These are phyloP conservation scores for Plasmodium fragile DNA, from an alignment of 169 alveolate genomes.

Conservation along the genomic window DNA sequence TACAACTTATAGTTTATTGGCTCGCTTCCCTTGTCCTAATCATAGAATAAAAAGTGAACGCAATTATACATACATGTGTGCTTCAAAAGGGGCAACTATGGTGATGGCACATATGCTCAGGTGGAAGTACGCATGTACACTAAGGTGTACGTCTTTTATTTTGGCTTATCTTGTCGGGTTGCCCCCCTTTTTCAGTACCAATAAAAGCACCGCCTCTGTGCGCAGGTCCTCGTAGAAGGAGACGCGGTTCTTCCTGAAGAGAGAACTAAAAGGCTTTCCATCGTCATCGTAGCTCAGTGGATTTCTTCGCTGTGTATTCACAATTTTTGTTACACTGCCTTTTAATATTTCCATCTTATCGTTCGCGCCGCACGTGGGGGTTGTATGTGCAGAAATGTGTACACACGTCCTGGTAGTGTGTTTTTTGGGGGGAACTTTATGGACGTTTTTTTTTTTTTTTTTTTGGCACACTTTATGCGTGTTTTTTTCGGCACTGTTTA, in stretches of 20 bases:
- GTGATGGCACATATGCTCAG: not conserved
- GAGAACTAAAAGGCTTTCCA: constrained; percentile 11
- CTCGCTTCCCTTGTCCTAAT: constrained; percentile 55
- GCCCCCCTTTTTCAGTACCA: constrained; percentile 18
- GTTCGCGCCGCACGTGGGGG: not conserved
- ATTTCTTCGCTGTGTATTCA: constrained; percentile 5
- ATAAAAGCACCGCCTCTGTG: constrained; percentile 65
- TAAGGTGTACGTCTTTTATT: not conserved
- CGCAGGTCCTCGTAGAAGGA: constrained; percentile 44
- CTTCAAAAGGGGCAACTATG: not conserved
- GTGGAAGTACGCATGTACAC: not conserved
- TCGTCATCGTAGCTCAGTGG: not conserved
- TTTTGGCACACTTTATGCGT: not conserved
- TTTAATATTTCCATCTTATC: constrained; percentile 38
- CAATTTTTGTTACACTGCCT: constrained; percentile 8
- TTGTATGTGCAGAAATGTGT: not conserved
- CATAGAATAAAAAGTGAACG: not conserved
- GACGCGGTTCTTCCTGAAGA: constrained; percentile 34
- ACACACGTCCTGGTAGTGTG: not conserved
- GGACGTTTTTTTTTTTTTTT: not conserved
- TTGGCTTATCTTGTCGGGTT: not conserved
- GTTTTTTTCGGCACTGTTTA: not conserved
- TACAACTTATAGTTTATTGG: constrained; percentile 29
- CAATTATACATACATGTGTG: not conserved
- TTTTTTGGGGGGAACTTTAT: not conserved